Base-by-base conservation (phyloP, 225 moss, liverwort and hornwort genomes). In the Polytrichum formosum region DNA sequence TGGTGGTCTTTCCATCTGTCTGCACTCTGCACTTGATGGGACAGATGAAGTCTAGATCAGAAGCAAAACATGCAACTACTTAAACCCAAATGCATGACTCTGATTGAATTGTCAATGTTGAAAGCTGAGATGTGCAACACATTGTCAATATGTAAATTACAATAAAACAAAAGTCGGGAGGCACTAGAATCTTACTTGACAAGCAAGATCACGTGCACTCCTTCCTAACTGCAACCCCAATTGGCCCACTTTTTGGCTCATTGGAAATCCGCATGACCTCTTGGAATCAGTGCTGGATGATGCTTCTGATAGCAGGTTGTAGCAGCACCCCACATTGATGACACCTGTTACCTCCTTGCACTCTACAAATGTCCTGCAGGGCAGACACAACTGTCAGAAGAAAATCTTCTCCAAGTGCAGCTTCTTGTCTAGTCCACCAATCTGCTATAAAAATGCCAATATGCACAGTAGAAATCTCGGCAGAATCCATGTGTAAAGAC, bases 131-230 rank as follows among this genome's bases (percentile, higher is more conserved):
- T 46, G 10, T 46, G 13, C 13, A 46, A 46, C 56, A 66, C 10
- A 35, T 31, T 19, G 16, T 28, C 3, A 46, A 2, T 16, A 46
- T 46, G n/a, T 5, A 28, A 37, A 28, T 37, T 9, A 23, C 37
- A 68, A 70, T 16, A 53, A 75, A 33, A 63, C 23, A 64, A 13
- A 37, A 37, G 2, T 13, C 10, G 10, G 37, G 37, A 37, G 10
- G 13, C 75, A 5, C 7, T 25, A 68, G 17, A 28, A 13, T 17
- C 75, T 74, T 71, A 89, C 86, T 77, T 89, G 86, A 73, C 86
- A 89, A 63, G 89, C 86, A 73, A 89, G 84, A 71, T 89, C 86
- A 73, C 83, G 79, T 79, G 81, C 84, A 80, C 81, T 86, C 76
- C 85, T 81, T 74, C 81, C 86, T 69, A 89, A 67, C 35, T 74